Evolutionary conservation across 768 basidiomycete species (phyloP).

Genomic region (Kwoniella dendrophila): DNA sequence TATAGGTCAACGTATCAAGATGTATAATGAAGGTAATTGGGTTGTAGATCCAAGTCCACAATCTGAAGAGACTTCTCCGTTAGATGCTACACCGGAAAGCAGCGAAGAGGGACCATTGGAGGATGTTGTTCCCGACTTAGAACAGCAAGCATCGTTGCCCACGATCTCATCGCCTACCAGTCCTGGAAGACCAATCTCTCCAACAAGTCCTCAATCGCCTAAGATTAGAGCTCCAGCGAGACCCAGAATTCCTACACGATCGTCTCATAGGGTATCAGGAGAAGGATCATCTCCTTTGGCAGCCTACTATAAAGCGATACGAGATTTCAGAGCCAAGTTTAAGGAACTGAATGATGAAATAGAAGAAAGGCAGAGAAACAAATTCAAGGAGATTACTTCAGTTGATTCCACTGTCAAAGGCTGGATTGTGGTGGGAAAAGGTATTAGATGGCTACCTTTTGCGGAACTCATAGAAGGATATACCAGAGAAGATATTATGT

Average conservation of each 20-base stretch:
- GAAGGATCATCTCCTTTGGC: slow-evolving; percentile 42
- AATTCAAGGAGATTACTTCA: slow-evolving; percentile 72
- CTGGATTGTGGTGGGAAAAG: slow-evolving; percentile 75
- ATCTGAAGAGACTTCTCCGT: slow-evolving; percentile 4
- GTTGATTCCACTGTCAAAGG: slow-evolving; percentile 65
- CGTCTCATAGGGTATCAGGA: slow-evolving; percentile 56
- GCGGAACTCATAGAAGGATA: slow-evolving; percentile 73
- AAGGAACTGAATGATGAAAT: slow-evolving; percentile 76
- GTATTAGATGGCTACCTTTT: slow-evolving; percentile 66
- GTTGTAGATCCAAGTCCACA: slow-evolving; percentile 54
- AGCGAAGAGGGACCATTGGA: neutral
- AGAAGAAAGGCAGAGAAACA: slow-evolving; percentile 66
- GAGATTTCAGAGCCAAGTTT: slow-evolving; percentile 68
- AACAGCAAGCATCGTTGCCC: neutral
- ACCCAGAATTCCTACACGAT: slow-evolving; percentile 1
- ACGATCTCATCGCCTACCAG: neutral
- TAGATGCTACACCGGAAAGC: neutral
- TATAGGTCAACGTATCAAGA: slow-evolving; percentile 64
- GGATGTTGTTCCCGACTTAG: neutral
- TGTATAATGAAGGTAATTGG: slow-evolving; percentile 63
- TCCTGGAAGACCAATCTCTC: neutral
- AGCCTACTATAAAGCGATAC: slow-evolving; percentile 68
- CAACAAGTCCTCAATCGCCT: neutral
- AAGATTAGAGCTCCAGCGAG: too few species aligned
- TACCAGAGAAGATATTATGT: slow-evolving; percentile 79